These are phyloP conservation scores for Pseudogymnoascus sp. DNA, from an alignment of 2,329 filamentous ascomycete species.

Conservation along the genomic window DNA sequence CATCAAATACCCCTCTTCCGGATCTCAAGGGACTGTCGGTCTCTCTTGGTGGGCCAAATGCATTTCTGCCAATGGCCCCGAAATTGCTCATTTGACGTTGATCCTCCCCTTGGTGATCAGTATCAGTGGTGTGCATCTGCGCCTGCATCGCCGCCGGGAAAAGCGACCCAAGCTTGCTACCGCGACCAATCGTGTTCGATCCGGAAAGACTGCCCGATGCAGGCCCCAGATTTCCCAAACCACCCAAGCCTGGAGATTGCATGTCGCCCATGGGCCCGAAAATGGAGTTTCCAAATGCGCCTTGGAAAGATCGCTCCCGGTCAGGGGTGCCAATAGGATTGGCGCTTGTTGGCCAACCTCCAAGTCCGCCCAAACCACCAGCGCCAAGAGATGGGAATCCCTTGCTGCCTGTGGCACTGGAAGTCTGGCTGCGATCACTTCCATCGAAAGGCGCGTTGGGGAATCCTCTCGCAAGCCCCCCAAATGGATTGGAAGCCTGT, in stretches of 20 bases:
- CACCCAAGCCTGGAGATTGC: slow-evolving; percentile 61
- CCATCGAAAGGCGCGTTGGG: slow-evolving; percentile 41
- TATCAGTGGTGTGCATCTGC: slow-evolving; percentile 71
- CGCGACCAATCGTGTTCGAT: slow-evolving; percentile 61
- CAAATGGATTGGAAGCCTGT: slow-evolving; percentile 43
- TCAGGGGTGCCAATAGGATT: slow-evolving; percentile 60
- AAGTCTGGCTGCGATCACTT: slow-evolving; percentile 87
- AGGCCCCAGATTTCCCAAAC: slow-evolving; percentile 61
- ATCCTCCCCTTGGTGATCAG: slow-evolving; percentile 51
- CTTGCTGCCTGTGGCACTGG: slow-evolving; percentile 68
- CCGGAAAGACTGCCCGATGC: slow-evolving; percentile 41
- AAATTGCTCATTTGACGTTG: slow-evolving; percentile 53
- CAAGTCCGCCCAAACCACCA: slow-evolving; percentile 37
- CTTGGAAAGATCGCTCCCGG: slow-evolving; percentile 48
- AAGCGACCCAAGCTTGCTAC: slow-evolving; percentile 76
- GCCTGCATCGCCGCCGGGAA: slow-evolving; percentile 88
- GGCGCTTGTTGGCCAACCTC: slow-evolving; percentile 40
- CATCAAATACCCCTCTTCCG: slow-evolving; percentile 47
- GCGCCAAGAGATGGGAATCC: slow-evolving; percentile 57
- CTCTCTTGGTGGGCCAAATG: slow-evolving; percentile 48
- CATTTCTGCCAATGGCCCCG: slow-evolving; percentile 56
- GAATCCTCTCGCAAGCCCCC: slow-evolving; percentile 45
- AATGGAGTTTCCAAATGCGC: slow-evolving; percentile 68
- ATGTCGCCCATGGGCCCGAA: slow-evolving; percentile 71
- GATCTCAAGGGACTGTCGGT: slow-evolving; percentile 50